Percentiles rank a stretch among this genome's conserved stretches.
Evolutionary conservation across 2,329 filamentous ascomycete genomes (phyloP).

Genomic region (Golovinomyces cichoracearum): DNA sequence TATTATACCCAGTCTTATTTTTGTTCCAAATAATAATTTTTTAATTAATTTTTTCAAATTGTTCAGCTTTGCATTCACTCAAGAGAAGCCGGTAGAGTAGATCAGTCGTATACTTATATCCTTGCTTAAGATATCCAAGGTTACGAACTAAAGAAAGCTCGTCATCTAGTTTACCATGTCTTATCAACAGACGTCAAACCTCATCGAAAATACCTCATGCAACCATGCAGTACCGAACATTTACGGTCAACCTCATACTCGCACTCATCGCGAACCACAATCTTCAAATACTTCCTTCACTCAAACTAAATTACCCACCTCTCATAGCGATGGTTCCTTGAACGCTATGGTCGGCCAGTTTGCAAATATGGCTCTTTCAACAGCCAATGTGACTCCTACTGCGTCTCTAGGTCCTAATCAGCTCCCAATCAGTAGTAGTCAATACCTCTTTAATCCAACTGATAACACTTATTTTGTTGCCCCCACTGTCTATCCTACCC

Average conservation of each 20-base stretch:
- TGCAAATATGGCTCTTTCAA: slow-evolving; percentile 12
- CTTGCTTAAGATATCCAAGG: neutral
- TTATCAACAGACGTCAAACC: slow-evolving; percentile 14
- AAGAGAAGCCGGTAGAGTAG: neutral
- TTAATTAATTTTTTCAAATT: neutral
- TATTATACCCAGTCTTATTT: slow-evolving; percentile 1
- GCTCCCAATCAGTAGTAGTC: slow-evolving; percentile 14
- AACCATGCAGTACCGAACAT: slow-evolving; percentile 11
- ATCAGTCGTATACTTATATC: neutral
- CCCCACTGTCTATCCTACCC: slow-evolving; percentile 13
- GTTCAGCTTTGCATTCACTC: neutral
- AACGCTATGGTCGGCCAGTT: slow-evolving; percentile 13
- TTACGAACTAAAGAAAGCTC: slow-evolving; percentile 4
- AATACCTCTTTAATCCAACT: slow-evolving; percentile 12
- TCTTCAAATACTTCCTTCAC: slow-evolving; percentile 9
- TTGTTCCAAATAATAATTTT: neutral
- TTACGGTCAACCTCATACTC: slow-evolving; percentile 13
- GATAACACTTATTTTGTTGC: slow-evolving; percentile 9
- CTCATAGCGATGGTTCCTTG: slow-evolving; percentile 9
- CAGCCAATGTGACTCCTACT: slow-evolving; percentile 15
- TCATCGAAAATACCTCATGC: slow-evolving; percentile 10
- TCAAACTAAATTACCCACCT: slow-evolving; percentile 4
- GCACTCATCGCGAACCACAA: slow-evolving; percentile 11
- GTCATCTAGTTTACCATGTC: slow-evolving; percentile 14
- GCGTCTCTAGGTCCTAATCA: slow-evolving; percentile 11